phyloP scores from a whole-genome alignment of 768 basidiomycete species.

The Gymnopilus dilepis region DNA sequence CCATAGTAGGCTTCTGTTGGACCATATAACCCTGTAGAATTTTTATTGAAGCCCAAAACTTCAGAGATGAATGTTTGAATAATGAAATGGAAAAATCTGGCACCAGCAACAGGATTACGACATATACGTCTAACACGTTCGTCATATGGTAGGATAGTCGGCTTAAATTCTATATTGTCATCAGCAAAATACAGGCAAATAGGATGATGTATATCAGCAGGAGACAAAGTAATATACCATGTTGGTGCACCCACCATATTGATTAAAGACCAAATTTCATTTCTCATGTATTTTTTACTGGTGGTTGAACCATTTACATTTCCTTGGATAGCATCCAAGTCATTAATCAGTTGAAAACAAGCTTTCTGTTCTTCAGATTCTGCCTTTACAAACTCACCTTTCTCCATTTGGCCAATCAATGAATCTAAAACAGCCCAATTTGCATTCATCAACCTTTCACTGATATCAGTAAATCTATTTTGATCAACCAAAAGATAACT shows the following conservation, averaged over 20 bases:
- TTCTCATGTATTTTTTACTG: slow-evolving; percentile 29
- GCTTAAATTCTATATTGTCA: slow-evolving; percentile 20
- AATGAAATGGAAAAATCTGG: slow-evolving; percentile 39
- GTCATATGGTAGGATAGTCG: slow-evolving; percentile 6
- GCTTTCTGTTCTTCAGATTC: slow-evolving; percentile 22
- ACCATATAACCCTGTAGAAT: slow-evolving; percentile 31
- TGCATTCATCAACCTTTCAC: slow-evolving; percentile 27
- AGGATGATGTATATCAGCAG: slow-evolving; percentile 32
- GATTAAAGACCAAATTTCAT: slow-evolving; percentile 39
- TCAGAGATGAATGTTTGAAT: slow-evolving; percentile 30
- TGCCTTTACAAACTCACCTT: slow-evolving; percentile 30
- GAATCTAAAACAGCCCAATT: slow-evolving; percentile 25
- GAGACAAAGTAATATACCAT: slow-evolving; percentile 39
- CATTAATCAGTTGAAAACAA: slow-evolving; percentile 28
- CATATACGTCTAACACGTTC: slow-evolving; percentile 20
- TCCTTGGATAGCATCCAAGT: slow-evolving; percentile 30
- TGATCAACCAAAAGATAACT: slow-evolving; percentile 32
- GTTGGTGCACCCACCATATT: slow-evolving; percentile 27
- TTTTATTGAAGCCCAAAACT: slow-evolving; percentile 21
- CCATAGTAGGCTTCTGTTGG: slow-evolving; percentile 26
- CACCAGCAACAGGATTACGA: slow-evolving; percentile 36
- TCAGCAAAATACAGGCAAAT: slow-evolving; percentile 31
- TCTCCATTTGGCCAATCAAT: slow-evolving; percentile 26
- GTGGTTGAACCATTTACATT: slow-evolving; percentile 29
- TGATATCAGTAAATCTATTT: slow-evolving; percentile 30